These are phyloP conservation scores for Aureobasidium mangrovei DNA, from an alignment of 2,329 filamentous ascomycete species.

Conservation along the genomic window DNA sequence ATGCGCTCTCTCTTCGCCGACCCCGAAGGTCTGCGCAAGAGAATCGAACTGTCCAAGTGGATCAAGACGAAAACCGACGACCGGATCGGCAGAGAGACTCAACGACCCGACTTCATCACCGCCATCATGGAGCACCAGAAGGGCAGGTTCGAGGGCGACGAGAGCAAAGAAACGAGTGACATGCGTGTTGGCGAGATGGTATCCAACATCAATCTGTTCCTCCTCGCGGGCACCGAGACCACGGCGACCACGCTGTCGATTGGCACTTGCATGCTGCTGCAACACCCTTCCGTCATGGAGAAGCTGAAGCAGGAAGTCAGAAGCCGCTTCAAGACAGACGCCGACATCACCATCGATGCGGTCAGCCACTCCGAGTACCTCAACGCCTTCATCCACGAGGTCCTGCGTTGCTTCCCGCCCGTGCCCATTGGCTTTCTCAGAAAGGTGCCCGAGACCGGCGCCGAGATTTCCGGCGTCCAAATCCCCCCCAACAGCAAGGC, in stretches of 20 bases:
- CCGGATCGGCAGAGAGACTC: constrained; percentile 24
- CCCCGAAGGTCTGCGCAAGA: constrained; percentile 16
- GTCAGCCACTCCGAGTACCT: constrained; percentile 29
- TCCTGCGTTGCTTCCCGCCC: constrained; percentile 38
- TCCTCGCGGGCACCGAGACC: constrained; percentile 41
- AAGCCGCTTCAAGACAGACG: constrained; percentile 27
- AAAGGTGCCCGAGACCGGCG: constrained; percentile 22
- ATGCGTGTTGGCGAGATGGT: neutral
- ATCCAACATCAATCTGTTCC: neutral
- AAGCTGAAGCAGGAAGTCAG: constrained; percentile 37
- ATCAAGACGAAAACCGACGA: constrained; percentile 21
- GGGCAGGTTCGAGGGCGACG: constrained; percentile 14
- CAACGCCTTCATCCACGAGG: constrained; percentile 39
- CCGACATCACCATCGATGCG: constrained; percentile 22
- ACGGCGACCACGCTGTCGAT: constrained; percentile 40
- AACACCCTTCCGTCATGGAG: constrained; percentile 29
- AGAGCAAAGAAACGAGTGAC: constrained; percentile 18
- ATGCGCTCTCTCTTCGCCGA: constrained; percentile 18
- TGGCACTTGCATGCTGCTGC: constrained; percentile 34
- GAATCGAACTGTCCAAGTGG: constrained; percentile 21
- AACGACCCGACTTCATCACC: constrained; percentile 20
- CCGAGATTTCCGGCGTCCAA: constrained; percentile 22
- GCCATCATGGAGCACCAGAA: constrained; percentile 18
- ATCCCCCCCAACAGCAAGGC: constrained; percentile 21
- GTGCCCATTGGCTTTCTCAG: constrained; percentile 32